Evolutionary conservation across 2,329 filamentous ascomycete genomes (phyloP).

Genomic region (Ceratocystis cacaofunesta): DNA sequence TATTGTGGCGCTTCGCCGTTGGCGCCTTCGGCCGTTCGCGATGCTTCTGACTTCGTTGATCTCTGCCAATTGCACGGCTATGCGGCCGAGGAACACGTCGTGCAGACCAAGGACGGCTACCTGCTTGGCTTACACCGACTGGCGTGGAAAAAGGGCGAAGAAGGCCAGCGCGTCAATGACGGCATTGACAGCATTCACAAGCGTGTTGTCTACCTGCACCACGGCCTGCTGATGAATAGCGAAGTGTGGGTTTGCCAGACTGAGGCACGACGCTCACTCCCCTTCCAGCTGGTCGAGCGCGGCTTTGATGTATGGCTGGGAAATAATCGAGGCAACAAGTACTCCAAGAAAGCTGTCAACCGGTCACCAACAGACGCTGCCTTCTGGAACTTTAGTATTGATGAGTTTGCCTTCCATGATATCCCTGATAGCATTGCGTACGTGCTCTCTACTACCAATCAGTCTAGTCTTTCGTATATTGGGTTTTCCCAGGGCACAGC

Average conservation of each 20-base stretch:
- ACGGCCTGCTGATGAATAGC: slow-evolving; percentile 95
- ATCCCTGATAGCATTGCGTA: slow-evolving; percentile 92
- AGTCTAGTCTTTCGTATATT: slow-evolving; percentile 80
- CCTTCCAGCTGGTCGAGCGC: slow-evolving; percentile 74
- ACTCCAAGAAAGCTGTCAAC: slow-evolving; percentile 84
- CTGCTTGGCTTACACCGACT: slow-evolving; percentile 79
- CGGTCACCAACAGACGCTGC: slow-evolving; percentile 55
- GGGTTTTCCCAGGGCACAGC: slow-evolving; percentile 96
- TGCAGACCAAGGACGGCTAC: slow-evolving; percentile 88
- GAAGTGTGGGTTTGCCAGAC: slow-evolving; percentile 96
- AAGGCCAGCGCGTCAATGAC: slow-evolving; percentile 61
- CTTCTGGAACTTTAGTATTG: slow-evolving; percentile 98
- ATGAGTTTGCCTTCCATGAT: slow-evolving; percentile 95
- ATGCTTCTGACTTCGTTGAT: slow-evolving; percentile 83
- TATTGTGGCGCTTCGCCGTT: slow-evolving; percentile 31
- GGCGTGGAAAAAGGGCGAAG: slow-evolving; percentile 68
- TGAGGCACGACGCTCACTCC: slow-evolving; percentile 69
- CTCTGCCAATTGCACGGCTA: slow-evolving; percentile 87
- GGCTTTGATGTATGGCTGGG: slow-evolving; percentile 97
- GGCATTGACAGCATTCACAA: slow-evolving; percentile 56
- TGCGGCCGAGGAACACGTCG: slow-evolving; percentile 87
- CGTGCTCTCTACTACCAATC: slow-evolving; percentile 67
- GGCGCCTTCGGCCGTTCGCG: slow-evolving; percentile 56
- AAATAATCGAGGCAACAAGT: slow-evolving; percentile 97
- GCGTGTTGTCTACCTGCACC: slow-evolving; percentile 83